phyloP scores from a whole-genome alignment of 2,329 filamentous ascomycete species.

The Colletotrichum lentis region DNA sequence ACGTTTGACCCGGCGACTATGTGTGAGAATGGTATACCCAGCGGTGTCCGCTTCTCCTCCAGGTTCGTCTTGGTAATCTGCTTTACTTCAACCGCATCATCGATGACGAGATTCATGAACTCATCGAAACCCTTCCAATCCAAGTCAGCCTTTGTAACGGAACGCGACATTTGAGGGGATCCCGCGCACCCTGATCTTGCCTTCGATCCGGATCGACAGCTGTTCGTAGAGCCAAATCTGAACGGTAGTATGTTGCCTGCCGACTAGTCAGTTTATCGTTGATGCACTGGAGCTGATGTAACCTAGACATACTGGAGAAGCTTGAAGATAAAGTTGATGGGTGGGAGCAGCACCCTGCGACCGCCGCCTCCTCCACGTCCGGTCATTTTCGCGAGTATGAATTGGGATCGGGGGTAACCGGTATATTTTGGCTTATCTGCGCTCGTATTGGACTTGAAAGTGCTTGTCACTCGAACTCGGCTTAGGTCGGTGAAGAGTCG shows the following conservation, averaged over 20 bases:
- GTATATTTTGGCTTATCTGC: neutral
- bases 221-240: conserved; percentile 98
- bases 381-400: conserved; percentile 55
- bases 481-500: conserved; percentile 3
- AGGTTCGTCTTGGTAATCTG: conserved; percentile 80
- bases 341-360: conserved; percentile 67
- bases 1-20: neutral
- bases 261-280: neutral
- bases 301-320: conserved; percentile 69
- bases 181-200: conserved; percentile 85
- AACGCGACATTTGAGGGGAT: too few relatives aligned
- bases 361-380: conserved; percentile 67
- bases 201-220: conserved; percentile 90
- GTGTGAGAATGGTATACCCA: conserved; percentile 66
- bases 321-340: conserved; percentile 71
- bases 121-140: conserved; percentile 90
- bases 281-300: neutral
- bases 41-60: conserved; percentile 77
- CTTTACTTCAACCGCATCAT: conserved; percentile 93
- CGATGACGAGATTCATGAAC: conserved; percentile 98
- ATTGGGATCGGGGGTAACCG: neutral
- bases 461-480: conserved; percentile 7
- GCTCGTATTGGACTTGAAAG: neutral
- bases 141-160: conserved; percentile 35
- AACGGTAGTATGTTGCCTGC: conserved; percentile 75